These are phyloP conservation scores for Calonectria henricotiae DNA, from an alignment of 2,329 filamentous ascomycete species.

Conservation along the genomic window DNA sequence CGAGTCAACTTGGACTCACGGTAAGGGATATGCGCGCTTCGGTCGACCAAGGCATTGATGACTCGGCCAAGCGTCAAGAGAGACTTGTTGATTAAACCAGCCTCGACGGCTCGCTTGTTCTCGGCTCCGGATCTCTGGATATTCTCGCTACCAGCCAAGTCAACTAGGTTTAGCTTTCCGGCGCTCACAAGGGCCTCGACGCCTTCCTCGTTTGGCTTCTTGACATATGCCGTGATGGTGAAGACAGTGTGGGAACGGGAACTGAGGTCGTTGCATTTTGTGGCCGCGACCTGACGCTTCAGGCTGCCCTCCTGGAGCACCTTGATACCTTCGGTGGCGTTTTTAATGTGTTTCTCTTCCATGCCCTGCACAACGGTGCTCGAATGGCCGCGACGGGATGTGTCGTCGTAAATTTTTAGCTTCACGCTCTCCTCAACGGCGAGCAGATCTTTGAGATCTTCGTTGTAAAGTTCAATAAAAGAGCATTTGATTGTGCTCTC, in stretches of 20 bases:
- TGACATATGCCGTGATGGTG: slow-evolving; percentile 93
- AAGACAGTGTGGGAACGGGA: slow-evolving; percentile 98
- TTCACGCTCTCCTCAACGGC: slow-evolving; percentile 86
- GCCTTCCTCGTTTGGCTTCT: slow-evolving; percentile 84
- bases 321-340: slow-evolving; percentile 87
- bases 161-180: slow-evolving; percentile 96
- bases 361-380: slow-evolving; percentile 95
- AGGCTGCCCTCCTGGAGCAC: slow-evolving; percentile 91
- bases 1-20: slow-evolving; percentile 97
- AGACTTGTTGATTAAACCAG: slow-evolving; percentile 98
- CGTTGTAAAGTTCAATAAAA: slow-evolving; percentile 98
- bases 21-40: slow-evolving; percentile 88
- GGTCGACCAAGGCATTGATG: slow-evolving; percentile 97
- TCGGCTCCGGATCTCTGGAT: slow-evolving; percentile 97
- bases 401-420: slow-evolving; percentile 96
- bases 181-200: slow-evolving; percentile 92
- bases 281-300: slow-evolving; percentile 97
- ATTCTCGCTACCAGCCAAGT: slow-evolving; percentile 97
- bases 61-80: slow-evolving; percentile 94
- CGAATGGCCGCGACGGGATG: slow-evolving; percentile 86
- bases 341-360: slow-evolving; percentile 95
- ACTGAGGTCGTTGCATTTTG: slow-evolving; percentile 99
- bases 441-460: slow-evolving; percentile 93
- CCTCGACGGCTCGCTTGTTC: slow-evolving; percentile 97
- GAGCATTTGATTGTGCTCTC: slow-evolving; percentile 97